A percentile compares a stretch with the other conserved stretches of the same genome.
phyloP scores from a whole-genome alignment of 2,329 filamentous ascomycete genomes.

The Tolypocladium amazonense region DNA sequence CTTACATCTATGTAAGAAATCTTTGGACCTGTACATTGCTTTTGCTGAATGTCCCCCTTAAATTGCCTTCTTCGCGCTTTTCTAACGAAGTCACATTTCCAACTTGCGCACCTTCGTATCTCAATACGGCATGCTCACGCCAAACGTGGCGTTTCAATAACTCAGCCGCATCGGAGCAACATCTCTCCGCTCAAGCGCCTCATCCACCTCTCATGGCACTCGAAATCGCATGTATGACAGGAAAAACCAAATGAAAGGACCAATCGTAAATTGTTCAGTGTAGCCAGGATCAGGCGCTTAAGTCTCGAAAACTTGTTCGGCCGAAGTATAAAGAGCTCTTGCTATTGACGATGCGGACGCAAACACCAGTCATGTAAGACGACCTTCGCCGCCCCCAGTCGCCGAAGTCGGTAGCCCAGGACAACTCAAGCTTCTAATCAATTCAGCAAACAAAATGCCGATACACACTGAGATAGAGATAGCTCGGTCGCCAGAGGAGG shows the following conservation, averaged over 20 bases:
- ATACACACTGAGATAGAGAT: not conserved
- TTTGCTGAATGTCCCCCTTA: too few species aligned
- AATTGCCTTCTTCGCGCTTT: too few species aligned
- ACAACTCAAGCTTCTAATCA: too few species aligned
- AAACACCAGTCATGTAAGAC: too few species aligned
- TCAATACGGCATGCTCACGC: not conserved
- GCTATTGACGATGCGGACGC: too few species aligned
- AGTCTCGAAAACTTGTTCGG: too few species aligned
- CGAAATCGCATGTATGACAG: not conserved
- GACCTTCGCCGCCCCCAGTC: too few species aligned
- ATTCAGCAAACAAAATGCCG: not conserved
- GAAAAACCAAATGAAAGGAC: not conserved
- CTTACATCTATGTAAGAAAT: too few species aligned
- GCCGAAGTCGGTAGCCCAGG: too few species aligned
- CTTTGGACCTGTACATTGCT: too few species aligned
- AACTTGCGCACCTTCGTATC: not conserved
- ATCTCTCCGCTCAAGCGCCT: not conserved
- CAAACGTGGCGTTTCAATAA: not conserved
- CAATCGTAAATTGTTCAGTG: not conserved
- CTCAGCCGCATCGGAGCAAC: not conserved
- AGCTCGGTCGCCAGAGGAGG: not conserved
- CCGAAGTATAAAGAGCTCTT: not conserved
- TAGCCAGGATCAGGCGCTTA: not conserved
- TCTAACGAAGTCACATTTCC: too few species aligned
- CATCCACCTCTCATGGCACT: not conserved